These are phyloP conservation scores for Kuraishia floccosa DNA, from an alignment of 805 yeast genomes.

Conservation along the genomic window DNA sequence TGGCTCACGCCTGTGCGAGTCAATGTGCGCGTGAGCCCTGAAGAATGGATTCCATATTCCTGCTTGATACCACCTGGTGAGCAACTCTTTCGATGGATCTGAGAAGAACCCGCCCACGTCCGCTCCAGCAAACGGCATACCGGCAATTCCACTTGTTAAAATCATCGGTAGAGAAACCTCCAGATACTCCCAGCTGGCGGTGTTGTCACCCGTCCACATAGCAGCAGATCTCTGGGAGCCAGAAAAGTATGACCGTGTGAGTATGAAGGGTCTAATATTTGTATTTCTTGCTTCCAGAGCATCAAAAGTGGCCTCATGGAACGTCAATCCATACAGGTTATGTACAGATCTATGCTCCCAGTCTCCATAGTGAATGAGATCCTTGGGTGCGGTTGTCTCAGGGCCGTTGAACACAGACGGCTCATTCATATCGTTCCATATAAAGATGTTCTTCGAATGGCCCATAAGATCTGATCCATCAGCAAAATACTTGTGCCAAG, in stretches of 20 bases:
- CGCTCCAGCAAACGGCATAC: conserved; percentile 90
- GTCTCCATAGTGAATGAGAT: conserved; percentile 62
- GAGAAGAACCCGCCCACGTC: conserved; percentile 98
- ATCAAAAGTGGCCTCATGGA: conserved; percentile 69
- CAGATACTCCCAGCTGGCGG: conserved; percentile 85
- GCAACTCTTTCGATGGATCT: conserved; percentile 69
- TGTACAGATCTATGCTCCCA: conserved; percentile 91
- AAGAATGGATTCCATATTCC: conserved; percentile 96
- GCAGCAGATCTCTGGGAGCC: conserved; percentile 92
- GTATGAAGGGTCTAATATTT: conserved; percentile 67
- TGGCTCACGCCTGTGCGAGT: conserved; percentile 87
- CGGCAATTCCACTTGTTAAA: conserved; percentile 67
- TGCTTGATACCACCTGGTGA: conserved; percentile 91
- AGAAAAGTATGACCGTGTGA: conserved; percentile 79
- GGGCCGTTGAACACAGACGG: conserved; percentile 95
- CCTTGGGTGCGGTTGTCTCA: conserved; percentile 83
- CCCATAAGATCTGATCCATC: conserved; percentile 34
- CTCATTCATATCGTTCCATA: conserved; percentile 99
- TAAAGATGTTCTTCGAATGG: conserved; percentile 50
- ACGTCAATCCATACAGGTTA: conserved; percentile 71
- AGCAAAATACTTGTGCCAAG: conserved; percentile 47
- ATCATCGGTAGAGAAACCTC: conserved; percentile 79
- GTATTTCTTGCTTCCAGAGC: conserved; percentile 45
- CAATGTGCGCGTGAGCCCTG: conserved; percentile 95
- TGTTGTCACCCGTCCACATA: conserved; percentile 97